A percentile compares a stretch with the other conserved stretches of the same genome.
Conservation (phyloP, 2,329 filamentous ascomycete genomes). For the Calonectria hongkongensis region DNA sequence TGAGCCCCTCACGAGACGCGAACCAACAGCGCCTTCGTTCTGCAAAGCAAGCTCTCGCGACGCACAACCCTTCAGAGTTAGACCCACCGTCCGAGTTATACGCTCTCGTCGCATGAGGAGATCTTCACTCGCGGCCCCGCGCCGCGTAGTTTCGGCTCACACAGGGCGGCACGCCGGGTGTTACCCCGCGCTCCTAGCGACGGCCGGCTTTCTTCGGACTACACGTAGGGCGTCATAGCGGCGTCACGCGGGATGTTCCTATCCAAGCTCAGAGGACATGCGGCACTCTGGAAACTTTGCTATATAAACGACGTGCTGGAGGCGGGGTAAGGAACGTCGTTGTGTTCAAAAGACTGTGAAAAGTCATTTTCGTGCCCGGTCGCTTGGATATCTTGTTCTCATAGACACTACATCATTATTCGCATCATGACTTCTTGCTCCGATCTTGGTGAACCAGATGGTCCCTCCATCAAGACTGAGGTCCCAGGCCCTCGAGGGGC, state of each 20-base stretch:
- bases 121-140: conserved; percentile 9
- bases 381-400: background rate
- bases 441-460: conserved; percentile 24
- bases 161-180: background rate
- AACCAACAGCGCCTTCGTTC: background rate
- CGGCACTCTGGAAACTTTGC: background rate
- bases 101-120: background rate
- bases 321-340: background rate
- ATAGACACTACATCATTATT: no score
- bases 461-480: conserved; percentile 30
- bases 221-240: conserved; percentile 18
- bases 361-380: background rate
- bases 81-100: background rate
- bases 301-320: background rate
- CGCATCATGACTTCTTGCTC: conserved; percentile 25
- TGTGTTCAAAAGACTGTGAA: background rate
- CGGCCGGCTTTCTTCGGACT: conserved; percentile 34
- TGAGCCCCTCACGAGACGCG: background rate
- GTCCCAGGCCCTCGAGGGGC: conserved; percentile 26
- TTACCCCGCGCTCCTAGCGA: conserved; percentile 20
- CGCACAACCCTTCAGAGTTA: background rate
- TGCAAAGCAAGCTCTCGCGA: background rate
- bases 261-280: background rate
- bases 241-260: background rate
- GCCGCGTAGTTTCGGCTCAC: conserved; percentile 27